These are phyloP conservation scores for Lactarius hengduanensis DNA, from an alignment of 768 basidiomycete species.

Conservation along the genomic window DNA sequence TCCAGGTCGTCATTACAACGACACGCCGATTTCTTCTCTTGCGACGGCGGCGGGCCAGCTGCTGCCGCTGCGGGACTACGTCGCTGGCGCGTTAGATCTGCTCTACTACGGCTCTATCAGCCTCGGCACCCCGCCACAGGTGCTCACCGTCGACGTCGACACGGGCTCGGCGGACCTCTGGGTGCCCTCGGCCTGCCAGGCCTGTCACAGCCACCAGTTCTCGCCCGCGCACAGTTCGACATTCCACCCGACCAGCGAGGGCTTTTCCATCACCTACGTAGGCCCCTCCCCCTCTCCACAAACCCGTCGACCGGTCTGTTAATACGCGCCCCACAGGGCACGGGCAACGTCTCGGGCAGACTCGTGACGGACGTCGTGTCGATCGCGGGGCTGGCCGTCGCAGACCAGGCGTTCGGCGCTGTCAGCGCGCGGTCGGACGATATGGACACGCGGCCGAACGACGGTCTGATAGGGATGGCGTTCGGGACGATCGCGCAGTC, in stretches of 20 bases:
- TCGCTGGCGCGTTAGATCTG: constrained; percentile 41
- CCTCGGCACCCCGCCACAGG: constrained; percentile 57
- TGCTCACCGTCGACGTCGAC: constrained; percentile 58
- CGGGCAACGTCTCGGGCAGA: constrained; percentile 50
- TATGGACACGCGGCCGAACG: constrained; percentile 51
- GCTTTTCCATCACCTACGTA: constrained; percentile 49
- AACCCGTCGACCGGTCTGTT: too few relatives aligned
- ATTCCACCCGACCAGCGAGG: constrained; percentile 35
- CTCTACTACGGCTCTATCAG: constrained; percentile 48
- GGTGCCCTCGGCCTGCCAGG: constrained; percentile 43
- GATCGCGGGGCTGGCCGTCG: constrained; percentile 45
- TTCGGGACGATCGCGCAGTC: constrained; percentile 55
- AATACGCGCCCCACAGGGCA: constrained; percentile 39
- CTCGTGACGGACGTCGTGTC: constrained; percentile 52
- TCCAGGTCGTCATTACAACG: background rate
- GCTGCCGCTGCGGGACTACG: constrained; percentile 41
- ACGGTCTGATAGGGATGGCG: constrained; percentile 61
- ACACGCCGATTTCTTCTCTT: background rate
- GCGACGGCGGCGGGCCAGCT: constrained; percentile 12
- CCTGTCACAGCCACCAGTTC: constrained; percentile 44
- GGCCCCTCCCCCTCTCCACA: constrained; percentile 19
- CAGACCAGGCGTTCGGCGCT: constrained; percentile 56
- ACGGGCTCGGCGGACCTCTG: constrained; percentile 72
- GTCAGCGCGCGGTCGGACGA: constrained; percentile 47
- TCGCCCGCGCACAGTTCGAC: constrained; percentile 42